phyloP scores from a whole-genome alignment of 495 filamentous ascomycete species.

The Elasticomyces elasticus region DNA sequence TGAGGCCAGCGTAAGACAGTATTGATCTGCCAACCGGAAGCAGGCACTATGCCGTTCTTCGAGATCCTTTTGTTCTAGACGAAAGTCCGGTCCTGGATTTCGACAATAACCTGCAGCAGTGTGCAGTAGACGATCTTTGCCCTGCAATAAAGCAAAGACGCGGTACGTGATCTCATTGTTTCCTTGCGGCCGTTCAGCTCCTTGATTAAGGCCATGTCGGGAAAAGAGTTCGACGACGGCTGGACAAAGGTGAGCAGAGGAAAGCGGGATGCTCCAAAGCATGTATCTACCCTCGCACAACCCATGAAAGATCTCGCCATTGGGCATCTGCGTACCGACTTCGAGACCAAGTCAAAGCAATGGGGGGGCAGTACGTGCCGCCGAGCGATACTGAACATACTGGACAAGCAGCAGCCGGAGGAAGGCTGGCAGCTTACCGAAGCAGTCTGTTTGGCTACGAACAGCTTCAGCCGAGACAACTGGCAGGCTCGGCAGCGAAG shows the following conservation, averaged over 20 bases:
- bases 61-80: too few species aligned
- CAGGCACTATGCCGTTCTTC: too few species aligned
- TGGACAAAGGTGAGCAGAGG: neutral
- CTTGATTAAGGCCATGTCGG: neutral
- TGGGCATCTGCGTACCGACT: neutral
- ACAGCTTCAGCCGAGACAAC: constrained; percentile 12
- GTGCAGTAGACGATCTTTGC: too few species aligned
- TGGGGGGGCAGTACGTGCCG: constrained; percentile 9
- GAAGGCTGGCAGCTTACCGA: constrained; percentile 12
- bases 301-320: neutral
- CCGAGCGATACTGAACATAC: neutral
- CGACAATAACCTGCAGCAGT: too few species aligned
- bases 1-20: too few species aligned
- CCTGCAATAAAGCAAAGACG: too few species aligned
- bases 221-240: neutral
- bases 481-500: neutral
- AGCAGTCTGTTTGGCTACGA: constrained; percentile 13
- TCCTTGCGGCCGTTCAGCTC: too few species aligned
- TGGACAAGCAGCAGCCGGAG: constrained; percentile 10
- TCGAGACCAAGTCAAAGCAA: neutral
- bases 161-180: neutral
- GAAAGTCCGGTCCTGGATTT: too few species aligned
- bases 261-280: neutral
- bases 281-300: neutral
- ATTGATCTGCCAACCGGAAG: too few species aligned